These are phyloP conservation scores for Hawksworthiomyces lignivorus DNA, from an alignment of 2,329 filamentous ascomycete genomes.

Conservation along the genomic window DNA sequence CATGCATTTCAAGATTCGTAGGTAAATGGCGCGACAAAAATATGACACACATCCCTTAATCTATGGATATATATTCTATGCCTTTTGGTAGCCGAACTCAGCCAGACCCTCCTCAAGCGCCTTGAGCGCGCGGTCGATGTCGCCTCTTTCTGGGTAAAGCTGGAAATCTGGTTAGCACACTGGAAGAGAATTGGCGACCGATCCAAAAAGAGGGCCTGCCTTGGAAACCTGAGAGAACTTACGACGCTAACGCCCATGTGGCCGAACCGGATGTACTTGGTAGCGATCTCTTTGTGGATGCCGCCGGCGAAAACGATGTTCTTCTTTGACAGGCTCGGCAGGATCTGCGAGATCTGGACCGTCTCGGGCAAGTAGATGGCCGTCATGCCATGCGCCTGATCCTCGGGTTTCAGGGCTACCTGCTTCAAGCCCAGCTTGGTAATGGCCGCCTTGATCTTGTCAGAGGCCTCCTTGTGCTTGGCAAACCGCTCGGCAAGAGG, in stretches of 20 bases:
- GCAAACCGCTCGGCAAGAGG: slow-evolving; percentile 79
- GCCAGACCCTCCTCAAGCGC: slow-evolving; percentile 66
- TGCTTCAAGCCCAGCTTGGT: slow-evolving; percentile 77
- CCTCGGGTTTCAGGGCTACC: slow-evolving; percentile 73
- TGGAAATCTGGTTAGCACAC: slow-evolving; percentile 23
- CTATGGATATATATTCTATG: too few relatives aligned
- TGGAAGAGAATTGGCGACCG: too few relatives aligned
- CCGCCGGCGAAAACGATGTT: slow-evolving; percentile 93
- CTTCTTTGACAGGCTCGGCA: slow-evolving; percentile 77
- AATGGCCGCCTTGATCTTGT: slow-evolving; percentile 80
- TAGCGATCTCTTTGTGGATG: slow-evolving; percentile 89
- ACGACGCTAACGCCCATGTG: slow-evolving; percentile 95
- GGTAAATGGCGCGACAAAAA: too few relatives aligned
- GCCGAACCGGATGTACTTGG: slow-evolving; percentile 90
- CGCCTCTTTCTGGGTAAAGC: slow-evolving; percentile 68
- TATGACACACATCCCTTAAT: too few relatives aligned
- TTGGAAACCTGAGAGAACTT: too few relatives aligned
- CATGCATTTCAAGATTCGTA: too few relatives aligned
- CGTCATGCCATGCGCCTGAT: slow-evolving; percentile 97
- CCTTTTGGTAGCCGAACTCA: slow-evolving; percentile 61
- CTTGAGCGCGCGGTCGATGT: slow-evolving; percentile 77
- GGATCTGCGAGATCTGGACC: slow-evolving; percentile 69
- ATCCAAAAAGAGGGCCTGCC: too few relatives aligned
- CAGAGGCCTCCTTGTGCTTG: slow-evolving; percentile 68
- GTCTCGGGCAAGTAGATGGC: slow-evolving; percentile 90